Evolutionary conservation across 2,329 filamentous ascomycete genomes (phyloP).

Genomic region (Trichophyton benhamiae): DNA sequence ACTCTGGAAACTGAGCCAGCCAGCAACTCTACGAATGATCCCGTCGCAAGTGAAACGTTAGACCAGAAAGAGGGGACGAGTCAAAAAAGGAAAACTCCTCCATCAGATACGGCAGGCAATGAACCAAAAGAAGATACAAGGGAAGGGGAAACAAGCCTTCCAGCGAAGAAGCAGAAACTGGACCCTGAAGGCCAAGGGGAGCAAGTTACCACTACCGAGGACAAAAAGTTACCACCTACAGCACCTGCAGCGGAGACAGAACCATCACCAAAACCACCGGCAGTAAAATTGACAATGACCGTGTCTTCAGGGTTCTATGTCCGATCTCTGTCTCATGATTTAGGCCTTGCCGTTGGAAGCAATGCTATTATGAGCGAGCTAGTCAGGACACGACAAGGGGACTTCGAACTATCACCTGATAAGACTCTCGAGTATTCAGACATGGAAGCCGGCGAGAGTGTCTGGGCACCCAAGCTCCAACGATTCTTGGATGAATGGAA

Average conservation of each 20-base stretch:
- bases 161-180: conserved; percentile 6
- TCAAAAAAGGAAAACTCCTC: conserved; percentile 26
- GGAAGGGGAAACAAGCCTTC: not conserved
- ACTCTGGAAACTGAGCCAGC: conserved; percentile 2
- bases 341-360: conserved; percentile 70
- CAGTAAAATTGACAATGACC: conserved; percentile 73
- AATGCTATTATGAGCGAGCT: conserved; percentile 78
- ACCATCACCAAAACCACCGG: conserved; percentile 42
- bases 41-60: conserved; percentile 7
- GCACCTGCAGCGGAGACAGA: not conserved
- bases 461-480: conserved; percentile 68
- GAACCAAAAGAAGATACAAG: not conserved
- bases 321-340: conserved; percentile 80
- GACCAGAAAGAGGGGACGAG: conserved; percentile 13
- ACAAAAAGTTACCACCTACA: conserved; percentile 26
- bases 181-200: not conserved
- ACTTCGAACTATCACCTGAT: conserved; percentile 57
- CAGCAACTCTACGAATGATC: conserved; percentile 1
- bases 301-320: conserved; percentile 97
- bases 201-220: conserved; percentile 1
- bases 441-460: conserved; percentile 59
- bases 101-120: conserved; percentile 13
- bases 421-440: conserved; percentile 73
- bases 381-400: conserved; percentile 65
- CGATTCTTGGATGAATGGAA: conserved; percentile 42